Conservation (phyloP, 2,329 filamentous ascomycete genomes). For the Apiospora hydei region DNA sequence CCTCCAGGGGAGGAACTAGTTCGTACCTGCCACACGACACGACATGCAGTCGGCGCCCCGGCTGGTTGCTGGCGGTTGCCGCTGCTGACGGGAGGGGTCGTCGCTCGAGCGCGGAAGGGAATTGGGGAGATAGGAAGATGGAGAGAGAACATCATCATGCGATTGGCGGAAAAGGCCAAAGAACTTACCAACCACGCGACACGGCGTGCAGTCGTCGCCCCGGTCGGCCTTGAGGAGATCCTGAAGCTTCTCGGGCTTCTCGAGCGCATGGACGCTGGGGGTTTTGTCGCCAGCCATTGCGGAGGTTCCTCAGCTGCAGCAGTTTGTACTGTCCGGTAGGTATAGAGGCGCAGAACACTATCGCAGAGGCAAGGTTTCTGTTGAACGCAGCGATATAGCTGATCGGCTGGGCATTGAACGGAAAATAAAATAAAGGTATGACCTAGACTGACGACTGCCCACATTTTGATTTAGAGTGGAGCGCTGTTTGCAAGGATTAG, state of each 20-base stretch:
- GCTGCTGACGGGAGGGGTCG: not conserved
- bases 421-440: slow-evolving; percentile 15
- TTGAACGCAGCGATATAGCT: not conserved
- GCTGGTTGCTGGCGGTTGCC: slow-evolving; percentile 45
- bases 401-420: not conserved
- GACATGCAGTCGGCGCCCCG: slow-evolving; percentile 71
- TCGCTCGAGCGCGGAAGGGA: not conserved
- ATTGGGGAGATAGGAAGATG: slow-evolving; percentile 21
- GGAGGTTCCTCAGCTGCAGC: not conserved
- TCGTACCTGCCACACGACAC: slow-evolving; percentile 74
- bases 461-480: not conserved
- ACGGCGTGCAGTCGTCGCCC: slow-evolving; percentile 73
- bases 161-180: not conserved
- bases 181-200: slow-evolving; percentile 72
- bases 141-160: not conserved
- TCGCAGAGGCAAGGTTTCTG: not conserved
- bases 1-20: not conserved
- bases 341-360: not conserved
- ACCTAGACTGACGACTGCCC: not conserved
- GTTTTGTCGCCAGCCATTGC: slow-evolving; percentile 56
- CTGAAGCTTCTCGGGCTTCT: slow-evolving; percentile 68
- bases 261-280: slow-evolving; percentile 59
- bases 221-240: slow-evolving; percentile 63
- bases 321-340: not conserved
- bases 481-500: not conserved